Base-by-base conservation (phyloP, 2,329 filamentous ascomycete genomes). In the Thyridium curvatum region DNA sequence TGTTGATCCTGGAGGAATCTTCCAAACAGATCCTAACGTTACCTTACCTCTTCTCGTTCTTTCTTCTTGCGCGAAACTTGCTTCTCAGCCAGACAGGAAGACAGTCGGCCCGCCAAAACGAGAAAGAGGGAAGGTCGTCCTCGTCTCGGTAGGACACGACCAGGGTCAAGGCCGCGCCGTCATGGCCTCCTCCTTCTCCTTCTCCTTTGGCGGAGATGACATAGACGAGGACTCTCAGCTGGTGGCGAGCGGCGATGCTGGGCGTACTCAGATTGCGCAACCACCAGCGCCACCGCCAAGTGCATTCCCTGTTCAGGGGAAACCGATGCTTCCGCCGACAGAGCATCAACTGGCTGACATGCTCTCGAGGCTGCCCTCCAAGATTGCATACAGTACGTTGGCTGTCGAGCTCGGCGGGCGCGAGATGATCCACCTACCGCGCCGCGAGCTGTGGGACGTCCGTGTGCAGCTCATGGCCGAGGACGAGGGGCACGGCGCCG, bases 361-460 rank as follows among this genome's bases (percentile, higher is more conserved):
- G 55, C 60, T 83, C n/a, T 59, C 66, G 3, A 60, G 60, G 40
- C 68, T 91, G 34, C 86, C 86, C 1, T 85, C 82, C 40, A 86
- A 86, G 58, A 73, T 93, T 39, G 80, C 83, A 14, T 91, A 83
- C 60, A 69, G 73, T 50, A 71, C 69, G 12, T 61, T 89, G 14
- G 61, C 66, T 8, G 71, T 88, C 37, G 66, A 69, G 15, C 71
- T 83, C 5, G 68, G 76, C 44, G 72, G 71, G 9, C 61, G 65
- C 34, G 61, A 64, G 34, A 61, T 52, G 3, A 55, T 83, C 9
- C 61, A 59, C 30, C 66, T 93, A 8, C 85, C 85, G 0, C 77
- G 86, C 30, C 76, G 86, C 42, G 86, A 90, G 56, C 69, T 93
- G 34, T 91, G 86, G 77, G 86, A 93, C 55, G 81, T 91, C 30